Evolutionary conservation across 1,284 basidiomycete genomes (phyloP), one percentile per base, ranked within the genome.

Genomic region (Puccinia polysora): DNA sequence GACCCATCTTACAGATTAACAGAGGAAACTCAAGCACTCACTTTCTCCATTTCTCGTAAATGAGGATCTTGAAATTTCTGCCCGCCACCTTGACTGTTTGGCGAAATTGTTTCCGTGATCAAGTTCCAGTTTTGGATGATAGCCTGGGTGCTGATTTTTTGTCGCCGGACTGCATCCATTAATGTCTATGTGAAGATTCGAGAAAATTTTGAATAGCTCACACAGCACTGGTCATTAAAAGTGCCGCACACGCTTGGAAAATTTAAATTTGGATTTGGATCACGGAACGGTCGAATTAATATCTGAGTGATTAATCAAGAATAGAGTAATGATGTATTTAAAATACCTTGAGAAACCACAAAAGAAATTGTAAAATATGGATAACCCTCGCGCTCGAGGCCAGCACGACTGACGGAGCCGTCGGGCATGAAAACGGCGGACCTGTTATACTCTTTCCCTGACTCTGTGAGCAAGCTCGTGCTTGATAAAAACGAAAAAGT

Each of bases 201-300:
- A n/a, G n/a, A n/a, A n/a, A n/a, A n/a, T n/a, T n/a, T n/a, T n/a
- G n/a, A n/a, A 32, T 6, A 36, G 47, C 62, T 73, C 25, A 73
- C 70, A 73, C 43, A 23, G 70, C 70, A 53, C 70, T 73, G 5
- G 70, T 73, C 70, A 73, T 65, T n/a, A 73, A 58, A 8, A 73
- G 8, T 43, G 70, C 70, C 23, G 70, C 70, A 65, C 64, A 73
- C 28, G 70, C 70, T 73, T 34, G 23, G 36, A 36, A 23, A 60
- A 15, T 10, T 14, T 55, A 15, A 36, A 36, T 49, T 23, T 3
- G 25, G 62, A 59, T 56, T 40, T 38, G 58, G 12, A n/a, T 20
- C 6, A 36, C 30, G 4, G 34, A 14, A 12, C 40, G 38, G 47
- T 2, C 25, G 8, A 47, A 32, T 23, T n/a, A 25, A 34, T 30